Base-by-base conservation (phyloP, 129 eudicot genomes). In the Ambrosia artemisiifolia region DNA sequence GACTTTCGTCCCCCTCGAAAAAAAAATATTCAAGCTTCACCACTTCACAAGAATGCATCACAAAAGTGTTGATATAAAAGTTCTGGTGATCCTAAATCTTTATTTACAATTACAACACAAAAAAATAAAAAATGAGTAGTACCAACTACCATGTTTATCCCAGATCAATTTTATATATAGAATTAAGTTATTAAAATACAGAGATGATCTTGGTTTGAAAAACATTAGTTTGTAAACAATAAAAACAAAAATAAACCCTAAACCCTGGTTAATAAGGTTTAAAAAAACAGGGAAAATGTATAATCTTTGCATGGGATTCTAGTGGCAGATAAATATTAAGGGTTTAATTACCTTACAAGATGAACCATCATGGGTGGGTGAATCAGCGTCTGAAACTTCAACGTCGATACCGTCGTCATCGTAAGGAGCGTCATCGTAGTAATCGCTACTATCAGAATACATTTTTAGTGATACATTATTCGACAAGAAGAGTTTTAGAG, bases 291-390 rank as follows among this genome's bases (percentile, higher is more conserved):
- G 44, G 44, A 40, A 40, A 40, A 6, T 40, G 6, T 3, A 6
- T 2, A 6, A 54, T 75, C 47, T 75, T 65, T 44, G 14, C 4
- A 53, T 13, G 38, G 38, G 18, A 51, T 49, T 51, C 14, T 18
- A 5, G 17, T 54, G 24, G 42, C 42, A 3, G 24, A 54, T 18
- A 19, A 64, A 50, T 5, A 38, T 36, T 3, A 30, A 55, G 4
- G 6, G 67, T 2, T 55, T 72, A 17, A 66, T 66, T 75, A 75
- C 79, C 79, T 66, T 56, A 67, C 79, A 75, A 65, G 73, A 63
- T 6, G 78, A 48, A 73, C 6, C 78, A 63, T 34, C 8, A 35
- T 13, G 78, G 47, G 6, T 63, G 13, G 1, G n/a, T n/a, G 33
- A 60, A 73, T 5, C 57, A 67, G 13, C 38, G 11, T 75, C 61